Conservation (phyloP, 306 rosid species). For the Vachellia collinsii region DNA sequence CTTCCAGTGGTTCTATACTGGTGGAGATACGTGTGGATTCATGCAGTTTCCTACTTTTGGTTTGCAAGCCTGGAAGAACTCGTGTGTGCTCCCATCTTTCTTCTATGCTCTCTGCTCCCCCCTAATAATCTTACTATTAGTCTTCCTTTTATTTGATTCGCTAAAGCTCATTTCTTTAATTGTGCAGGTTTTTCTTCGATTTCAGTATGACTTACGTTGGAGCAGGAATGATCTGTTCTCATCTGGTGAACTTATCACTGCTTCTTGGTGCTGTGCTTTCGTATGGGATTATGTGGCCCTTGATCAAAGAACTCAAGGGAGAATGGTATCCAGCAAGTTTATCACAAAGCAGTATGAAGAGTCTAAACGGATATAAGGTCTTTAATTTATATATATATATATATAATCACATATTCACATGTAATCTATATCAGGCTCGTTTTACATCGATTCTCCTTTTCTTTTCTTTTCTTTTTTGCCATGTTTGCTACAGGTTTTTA, state of each 20-base stretch:
- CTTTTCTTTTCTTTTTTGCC: not conserved
- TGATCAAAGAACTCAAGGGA: slow-evolving; percentile 80
- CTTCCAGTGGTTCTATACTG: slow-evolving; percentile 93
- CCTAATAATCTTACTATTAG: not conserved
- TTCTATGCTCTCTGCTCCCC: not conserved
- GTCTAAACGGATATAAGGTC: slow-evolving; percentile 93
- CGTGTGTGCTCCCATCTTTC: slow-evolving; percentile 55
- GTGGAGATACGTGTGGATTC: slow-evolving; percentile 86
- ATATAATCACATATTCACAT: not conserved
- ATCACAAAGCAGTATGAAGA: slow-evolving; percentile 89
- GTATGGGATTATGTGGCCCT: slow-evolving; percentile 99
- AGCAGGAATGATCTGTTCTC: slow-evolving; percentile 99
- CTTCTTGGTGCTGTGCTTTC: slow-evolving; percentile 93
- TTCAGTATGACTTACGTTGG: slow-evolving; percentile 96
- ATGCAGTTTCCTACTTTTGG: slow-evolving; percentile 95
- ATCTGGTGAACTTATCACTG: slow-evolving; percentile 88
- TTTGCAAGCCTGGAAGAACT: slow-evolving; percentile 76
- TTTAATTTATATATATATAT: too few relatives aligned
- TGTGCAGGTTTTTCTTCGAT: slow-evolving; percentile 93
- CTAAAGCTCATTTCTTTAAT: not conserved
- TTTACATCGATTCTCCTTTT: slow-evolving; percentile 33
- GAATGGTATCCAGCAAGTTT: slow-evolving; percentile 85
- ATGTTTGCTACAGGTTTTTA: slow-evolving; percentile 69
- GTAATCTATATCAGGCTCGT: slow-evolving; percentile 20
- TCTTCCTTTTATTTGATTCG: not conserved